Percentiles rank a stretch among this genome's conserved stretches.
Conservation (phyloP, 768 basidiomycete genomes). For the Collybiopsis luxurians region DNA sequence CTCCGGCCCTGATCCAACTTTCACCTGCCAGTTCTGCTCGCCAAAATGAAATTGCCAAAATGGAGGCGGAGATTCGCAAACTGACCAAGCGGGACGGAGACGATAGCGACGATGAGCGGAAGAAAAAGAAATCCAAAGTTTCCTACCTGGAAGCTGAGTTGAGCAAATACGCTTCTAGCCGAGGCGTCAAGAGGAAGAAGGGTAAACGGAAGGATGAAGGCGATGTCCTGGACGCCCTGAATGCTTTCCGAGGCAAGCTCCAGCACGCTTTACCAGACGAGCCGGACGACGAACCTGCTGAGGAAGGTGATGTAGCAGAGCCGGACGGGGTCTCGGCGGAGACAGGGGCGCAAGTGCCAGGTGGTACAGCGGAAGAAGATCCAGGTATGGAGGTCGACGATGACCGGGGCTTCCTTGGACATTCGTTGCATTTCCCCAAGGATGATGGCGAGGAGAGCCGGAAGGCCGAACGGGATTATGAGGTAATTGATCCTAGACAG, state of each 20-base stretch:
- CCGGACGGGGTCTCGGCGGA: slow-evolving; percentile 21
- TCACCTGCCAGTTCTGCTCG: slow-evolving; percentile 49
- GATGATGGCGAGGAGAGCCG: slow-evolving; percentile 70
- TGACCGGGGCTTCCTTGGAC: slow-evolving; percentile 72
- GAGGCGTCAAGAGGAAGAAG: slow-evolving; percentile 50
- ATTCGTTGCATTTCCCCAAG: slow-evolving; percentile 74
- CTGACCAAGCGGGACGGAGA: slow-evolving; percentile 60
- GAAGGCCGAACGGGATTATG: slow-evolving; percentile 84
- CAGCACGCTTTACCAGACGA: slow-evolving; percentile 39
- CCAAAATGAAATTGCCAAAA: slow-evolving; percentile 75
- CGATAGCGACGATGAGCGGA: slow-evolving; percentile 61
- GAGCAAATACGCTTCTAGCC: slow-evolving; percentile 71
- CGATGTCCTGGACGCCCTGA: slow-evolving; percentile 65
- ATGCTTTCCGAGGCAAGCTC: slow-evolving; percentile 70
- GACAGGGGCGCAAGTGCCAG: slow-evolving; percentile 17
- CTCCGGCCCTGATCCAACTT: not conserved
- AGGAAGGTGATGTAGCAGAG: slow-evolving; percentile 15
- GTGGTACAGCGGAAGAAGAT: slow-evolving; percentile 33
- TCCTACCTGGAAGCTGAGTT: slow-evolving; percentile 82
- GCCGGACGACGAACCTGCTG: slow-evolving; percentile 15
- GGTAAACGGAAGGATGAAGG: slow-evolving; percentile 67
- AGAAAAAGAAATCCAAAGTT: slow-evolving; percentile 57
- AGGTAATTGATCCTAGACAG: slow-evolving; percentile 83
- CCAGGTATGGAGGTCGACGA: slow-evolving; percentile 73
- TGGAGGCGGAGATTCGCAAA: slow-evolving; percentile 86